Evolutionary conservation across 2,329 filamentous ascomycete genomes (phyloP), one percentile per base, ranked within the genome.

Genomic region (Aureobasidium sp.): DNA sequence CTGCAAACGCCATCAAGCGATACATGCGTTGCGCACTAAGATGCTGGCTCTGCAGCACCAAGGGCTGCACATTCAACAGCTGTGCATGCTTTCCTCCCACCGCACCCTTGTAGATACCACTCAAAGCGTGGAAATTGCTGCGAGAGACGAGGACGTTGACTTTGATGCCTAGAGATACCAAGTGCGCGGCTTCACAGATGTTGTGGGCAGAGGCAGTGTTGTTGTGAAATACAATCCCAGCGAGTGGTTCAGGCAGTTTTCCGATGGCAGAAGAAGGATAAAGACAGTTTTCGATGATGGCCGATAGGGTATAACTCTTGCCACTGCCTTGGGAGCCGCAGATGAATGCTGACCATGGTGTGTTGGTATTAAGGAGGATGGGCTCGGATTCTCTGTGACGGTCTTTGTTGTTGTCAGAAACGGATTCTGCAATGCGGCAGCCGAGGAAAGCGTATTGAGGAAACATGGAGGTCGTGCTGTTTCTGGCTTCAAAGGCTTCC

Each of bases 241-340:
- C 82, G 0, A 88, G 72, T 0, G 84, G 84, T 0, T 74, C 74
- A 0, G 77, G 76, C 1, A 85, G 69, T 2, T 70, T 71, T 0
- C 79, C 80, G 1, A 80, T 68, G 2, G 70, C 67, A 0, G 76
- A 58, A 6, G 69, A 80, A 0, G 70, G 66, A 0, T 84, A 71
- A 0, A 88, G 72, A 39, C 80, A 85, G 64, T 83, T 85, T 67
- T 88, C 83, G 0, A 87, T 73, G 52, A 87, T 73, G 66, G 80
- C 84, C 0, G 82, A 80, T 2, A 85, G 73, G 0, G 84, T 86
- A 62, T 87, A 82, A 22, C 79, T 83, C 67, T 87, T 87, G 0
- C 85, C 85, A 45, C 79, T 82, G 0, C 84, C 85, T 67, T 87
- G 84, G 1, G 81, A 81, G 1, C 85, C 85, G 63, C 85, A 87